Percentiles rank a stretch among this genome's conserved stretches.
Conservation (phyloP, 1,284 basidiomycete species). For the Marasmius sp. region DNA sequence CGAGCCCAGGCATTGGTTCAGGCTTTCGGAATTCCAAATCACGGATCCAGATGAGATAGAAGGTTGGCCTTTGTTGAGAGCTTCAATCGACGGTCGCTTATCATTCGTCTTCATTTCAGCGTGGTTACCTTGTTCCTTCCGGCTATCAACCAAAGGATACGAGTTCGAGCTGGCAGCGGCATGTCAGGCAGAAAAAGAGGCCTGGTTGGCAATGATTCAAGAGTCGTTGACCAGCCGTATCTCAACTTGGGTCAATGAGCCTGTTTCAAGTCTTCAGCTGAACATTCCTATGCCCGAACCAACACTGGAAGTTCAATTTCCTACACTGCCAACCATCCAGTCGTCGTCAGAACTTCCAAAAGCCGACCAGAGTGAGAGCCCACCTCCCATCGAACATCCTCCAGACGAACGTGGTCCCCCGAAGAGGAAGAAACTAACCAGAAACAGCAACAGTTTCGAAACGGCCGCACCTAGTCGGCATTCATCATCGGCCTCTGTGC, state of each 20-base stretch:
- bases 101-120: constrained; percentile 41
- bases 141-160: constrained; percentile 66
- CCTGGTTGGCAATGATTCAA: constrained; percentile 76
- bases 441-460: constrained; percentile 16
- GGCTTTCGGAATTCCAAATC: constrained; percentile 69
- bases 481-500: constrained; percentile 59
- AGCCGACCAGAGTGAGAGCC: constrained; percentile 13
- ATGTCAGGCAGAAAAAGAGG: constrained; percentile 78
- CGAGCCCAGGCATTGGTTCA: constrained; percentile 86
- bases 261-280: constrained; percentile 54
- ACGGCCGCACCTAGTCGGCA: constrained; percentile 41
- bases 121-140: constrained; percentile 78
- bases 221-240: constrained; percentile 36
- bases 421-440: constrained; percentile 16
- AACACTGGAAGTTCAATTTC: constrained; percentile 37
- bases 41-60: constrained; percentile 71
- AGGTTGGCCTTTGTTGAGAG: constrained; percentile 37
- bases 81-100: constrained; percentile 10
- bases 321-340: constrained; percentile 53
- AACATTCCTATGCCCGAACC: constrained; percentile 36
- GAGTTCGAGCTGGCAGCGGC: constrained; percentile 83
- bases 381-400: neutral
- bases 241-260: constrained; percentile 56
- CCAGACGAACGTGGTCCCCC: neutral
- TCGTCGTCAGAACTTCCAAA: constrained; percentile 57